These are phyloP conservation scores for Ascosphaera apis DNA, from an alignment of 2,329 filamentous ascomycete genomes.

Conservation along the genomic window DNA sequence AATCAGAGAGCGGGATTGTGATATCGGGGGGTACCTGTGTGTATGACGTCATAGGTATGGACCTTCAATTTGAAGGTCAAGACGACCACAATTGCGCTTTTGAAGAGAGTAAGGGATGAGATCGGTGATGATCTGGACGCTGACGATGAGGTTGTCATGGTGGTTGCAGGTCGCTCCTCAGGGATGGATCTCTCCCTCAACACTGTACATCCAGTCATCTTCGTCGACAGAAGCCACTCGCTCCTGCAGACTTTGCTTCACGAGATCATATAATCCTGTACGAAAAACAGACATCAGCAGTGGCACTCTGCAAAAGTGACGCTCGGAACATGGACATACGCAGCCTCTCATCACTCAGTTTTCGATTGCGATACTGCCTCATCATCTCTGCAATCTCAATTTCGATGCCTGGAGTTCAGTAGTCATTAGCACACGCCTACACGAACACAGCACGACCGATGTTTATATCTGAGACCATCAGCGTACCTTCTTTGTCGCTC, in stretches of 20 bases:
- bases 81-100: background rate
- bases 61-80: background rate
- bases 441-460: too few relatives aligned
- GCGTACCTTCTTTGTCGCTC: too few relatives aligned
- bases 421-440: too few relatives aligned
- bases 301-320: slow-evolving; percentile 2
- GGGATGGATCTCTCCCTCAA: slow-evolving; percentile 28
- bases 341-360: slow-evolving; percentile 39
- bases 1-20: slow-evolving; percentile 1
- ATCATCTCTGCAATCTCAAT: slow-evolving; percentile 22
- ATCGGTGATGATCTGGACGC: too few relatives aligned
- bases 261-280: slow-evolving; percentile 45
- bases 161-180: slow-evolving; percentile 7
- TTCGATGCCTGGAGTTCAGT: slow-evolving; percentile 26
- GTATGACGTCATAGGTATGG: background rate
- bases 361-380: slow-evolving; percentile 13
- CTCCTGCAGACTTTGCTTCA: slow-evolving; percentile 45
- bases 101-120: background rate
- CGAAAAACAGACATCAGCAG: slow-evolving; percentile 2
- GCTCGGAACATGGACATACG: slow-evolving; percentile 24
- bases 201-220: slow-evolving; percentile 81
- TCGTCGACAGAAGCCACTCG: slow-evolving; percentile 54
- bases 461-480: too few relatives aligned
- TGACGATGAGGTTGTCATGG: background rate
- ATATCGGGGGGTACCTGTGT: background rate